Evolutionary conservation across 371 early-diverging fungal species (phyloP).

Genomic region (Capniomyces stellatus): DNA sequence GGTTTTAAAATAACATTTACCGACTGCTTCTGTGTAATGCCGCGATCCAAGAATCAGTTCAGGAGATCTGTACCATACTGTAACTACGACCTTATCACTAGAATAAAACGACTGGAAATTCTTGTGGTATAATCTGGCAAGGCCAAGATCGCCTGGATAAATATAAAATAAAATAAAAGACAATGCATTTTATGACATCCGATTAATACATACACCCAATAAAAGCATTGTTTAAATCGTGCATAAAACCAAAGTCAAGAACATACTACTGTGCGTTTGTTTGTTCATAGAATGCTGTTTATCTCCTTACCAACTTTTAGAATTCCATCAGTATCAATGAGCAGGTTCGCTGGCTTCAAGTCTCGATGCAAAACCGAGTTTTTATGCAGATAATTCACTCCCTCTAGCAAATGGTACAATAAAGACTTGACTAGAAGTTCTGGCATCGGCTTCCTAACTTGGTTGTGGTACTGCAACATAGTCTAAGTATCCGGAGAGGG

Average conservation of each 20-base stretch:
- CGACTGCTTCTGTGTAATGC: conserved; percentile 80
- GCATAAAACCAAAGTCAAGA: conserved; percentile 98
- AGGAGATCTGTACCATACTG: conserved; percentile 95
- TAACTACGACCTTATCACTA: conserved; percentile 91
- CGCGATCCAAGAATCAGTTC: conserved; percentile 82
- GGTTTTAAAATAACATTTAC: no score
- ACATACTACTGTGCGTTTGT: no score
- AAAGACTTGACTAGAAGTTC: conserved; percentile 72
- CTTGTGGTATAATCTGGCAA: conserved; percentile 65
- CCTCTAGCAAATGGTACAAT: conserved; percentile 80
- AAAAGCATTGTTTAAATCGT: conserved; percentile 83
- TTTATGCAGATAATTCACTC: conserved; percentile 74
- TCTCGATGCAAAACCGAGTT: conserved; percentile 93
- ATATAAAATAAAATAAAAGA: no score
- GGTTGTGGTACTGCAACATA: conserved; percentile 64
- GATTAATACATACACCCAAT: no score
- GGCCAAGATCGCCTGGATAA: conserved; percentile 59
- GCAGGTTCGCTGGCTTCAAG: conserved; percentile 99
- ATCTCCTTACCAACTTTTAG: conserved; percentile 89
- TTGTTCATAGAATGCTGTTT: no score
- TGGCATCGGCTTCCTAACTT: conserved; percentile 55
- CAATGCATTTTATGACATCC: no score
- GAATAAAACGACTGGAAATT: conserved; percentile 67
- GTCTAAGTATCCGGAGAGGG: conserved; percentile 36
- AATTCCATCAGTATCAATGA: conserved; percentile 75